Evolutionary conservation across 192 early-diverging fungal genomes (phyloP).

Genomic region (Geranomyces michiganensis): DNA sequence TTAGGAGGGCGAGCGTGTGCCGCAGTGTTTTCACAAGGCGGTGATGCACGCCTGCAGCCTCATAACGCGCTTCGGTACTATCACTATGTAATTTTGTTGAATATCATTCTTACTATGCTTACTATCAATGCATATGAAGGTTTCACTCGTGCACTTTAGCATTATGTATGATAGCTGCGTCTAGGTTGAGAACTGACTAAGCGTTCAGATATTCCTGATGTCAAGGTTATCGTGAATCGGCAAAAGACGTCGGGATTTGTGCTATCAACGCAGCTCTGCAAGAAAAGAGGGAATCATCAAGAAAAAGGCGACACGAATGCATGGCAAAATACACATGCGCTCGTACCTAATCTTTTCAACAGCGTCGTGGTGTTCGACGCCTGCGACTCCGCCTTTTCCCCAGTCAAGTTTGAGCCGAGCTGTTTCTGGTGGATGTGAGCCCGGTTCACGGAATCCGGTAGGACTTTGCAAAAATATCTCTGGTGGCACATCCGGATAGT

Average conservation of each 20-base stretch:
- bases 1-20: no score
- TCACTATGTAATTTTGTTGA: no score
- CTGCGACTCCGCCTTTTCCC: not conserved
- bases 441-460: not conserved
- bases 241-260: not conserved
- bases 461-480: conserved; percentile 24
- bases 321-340: not conserved
- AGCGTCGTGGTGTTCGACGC: conserved; percentile 1
- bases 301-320: not conserved
- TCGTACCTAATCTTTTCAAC: not conserved
- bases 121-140: no score
- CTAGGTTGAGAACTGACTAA: no score
- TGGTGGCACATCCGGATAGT: conserved; percentile 30
- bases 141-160: no score
- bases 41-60: no score
- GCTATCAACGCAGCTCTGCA: not conserved
- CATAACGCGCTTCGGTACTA: no score
- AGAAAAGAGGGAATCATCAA: not conserved
- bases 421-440: conserved; percentile 6
- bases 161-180: no score
- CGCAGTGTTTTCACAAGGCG: no score
- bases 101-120: no score
- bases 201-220: no score
- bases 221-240: not conserved
- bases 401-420: not conserved